Base-by-base conservation (phyloP, 2,329 filamentous ascomycete species). In the Juglanconis sp. region DNA sequence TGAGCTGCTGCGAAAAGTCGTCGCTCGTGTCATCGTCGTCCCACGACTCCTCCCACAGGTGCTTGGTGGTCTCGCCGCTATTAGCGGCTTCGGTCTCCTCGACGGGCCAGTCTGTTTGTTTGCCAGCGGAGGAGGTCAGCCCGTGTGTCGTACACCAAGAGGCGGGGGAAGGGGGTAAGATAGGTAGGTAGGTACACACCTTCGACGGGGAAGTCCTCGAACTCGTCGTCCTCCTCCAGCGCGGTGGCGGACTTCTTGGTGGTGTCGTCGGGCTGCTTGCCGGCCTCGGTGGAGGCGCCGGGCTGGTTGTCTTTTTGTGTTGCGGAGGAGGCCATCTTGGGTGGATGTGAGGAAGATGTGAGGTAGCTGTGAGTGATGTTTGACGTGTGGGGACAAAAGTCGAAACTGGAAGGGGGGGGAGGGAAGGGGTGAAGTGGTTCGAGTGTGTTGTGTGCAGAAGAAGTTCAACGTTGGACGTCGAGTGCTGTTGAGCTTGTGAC, bases 41-140 rank as follows among this genome's bases (percentile, higher is more conserved):
- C 95, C 95, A 99, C 82, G 92, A 97, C 82, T 99, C 95, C 77
- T 99, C 95, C 95, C 95, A 99, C 57, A 99, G 81, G 79, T 98
- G 93, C 74, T 84, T 79, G 65, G 80, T 82, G 62, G 87, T 85
- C 70, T 87, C 88, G 68, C 80, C 86, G 63, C 82, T 86, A 70
- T 84, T 82, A 60, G 89, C 90, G 59, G 88, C 89, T 73, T 97
- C 92, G 63, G 91, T 91, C 72, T 96, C 93, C 72, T 96, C 92
- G 74, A 92, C 88, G 56, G 88, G 82, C 95, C 95, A 99, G 77
- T 98, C 95, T 96, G 68, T 64, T 53, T 31, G 32, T 35, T 15
- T 35, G 15, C 10, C 4, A 40, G 55, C 17, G 15, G 47, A 24
- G 24, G 24, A 24, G 24, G 24, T 24, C 24, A 24, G 24, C 24